Conservation (phyloP, 495 filamentous ascomycete genomes). For the Tuber microsphaerosporum region DNA sequence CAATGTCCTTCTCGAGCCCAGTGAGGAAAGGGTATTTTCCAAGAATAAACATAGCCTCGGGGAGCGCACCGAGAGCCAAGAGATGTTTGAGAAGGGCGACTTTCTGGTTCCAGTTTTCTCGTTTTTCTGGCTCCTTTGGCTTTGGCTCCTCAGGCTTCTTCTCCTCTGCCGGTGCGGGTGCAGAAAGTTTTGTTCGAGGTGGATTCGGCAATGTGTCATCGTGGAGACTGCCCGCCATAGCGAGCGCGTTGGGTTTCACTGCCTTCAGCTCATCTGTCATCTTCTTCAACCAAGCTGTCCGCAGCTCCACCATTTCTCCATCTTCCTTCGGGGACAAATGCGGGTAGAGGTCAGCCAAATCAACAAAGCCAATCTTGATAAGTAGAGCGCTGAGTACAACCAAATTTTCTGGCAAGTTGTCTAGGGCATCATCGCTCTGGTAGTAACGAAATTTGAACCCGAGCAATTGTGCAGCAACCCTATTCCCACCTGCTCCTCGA, state of each 20-base stretch:
- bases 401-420: slow-evolving; percentile 71
- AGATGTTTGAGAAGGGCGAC: slow-evolving; percentile 74
- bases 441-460: slow-evolving; percentile 98
- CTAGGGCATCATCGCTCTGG: slow-evolving; percentile 61
- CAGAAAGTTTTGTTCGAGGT: slow-evolving; percentile 23
- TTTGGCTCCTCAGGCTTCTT: slow-evolving; percentile 33
- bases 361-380: slow-evolving; percentile 96
- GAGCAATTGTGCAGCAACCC: slow-evolving; percentile 83
- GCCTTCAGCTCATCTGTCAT: slow-evolving; percentile 70
- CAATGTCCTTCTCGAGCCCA: slow-evolving; percentile 70
- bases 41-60: slow-evolving; percentile 86
- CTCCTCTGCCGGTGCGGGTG: slow-evolving; percentile 10
- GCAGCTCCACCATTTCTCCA: slow-evolving; percentile 66
- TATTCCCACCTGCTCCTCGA: slow-evolving; percentile 71
- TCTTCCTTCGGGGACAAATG: slow-evolving; percentile 77
- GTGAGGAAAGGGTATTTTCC: slow-evolving; percentile 87
- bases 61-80: slow-evolving; percentile 82
- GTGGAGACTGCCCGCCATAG: slow-evolving; percentile 76
- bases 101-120: slow-evolving; percentile 61
- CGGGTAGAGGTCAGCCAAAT: slow-evolving; percentile 83
- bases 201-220: slow-evolving; percentile 66
- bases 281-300: slow-evolving; percentile 61
- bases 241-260: slow-evolving; percentile 71
- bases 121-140: slow-evolving; percentile 60
- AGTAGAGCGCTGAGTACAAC: slow-evolving; percentile 83